These are phyloP conservation scores for Phytophthora rubi DNA, from an alignment of 352 stramenopile species.

Conservation along the genomic window DNA sequence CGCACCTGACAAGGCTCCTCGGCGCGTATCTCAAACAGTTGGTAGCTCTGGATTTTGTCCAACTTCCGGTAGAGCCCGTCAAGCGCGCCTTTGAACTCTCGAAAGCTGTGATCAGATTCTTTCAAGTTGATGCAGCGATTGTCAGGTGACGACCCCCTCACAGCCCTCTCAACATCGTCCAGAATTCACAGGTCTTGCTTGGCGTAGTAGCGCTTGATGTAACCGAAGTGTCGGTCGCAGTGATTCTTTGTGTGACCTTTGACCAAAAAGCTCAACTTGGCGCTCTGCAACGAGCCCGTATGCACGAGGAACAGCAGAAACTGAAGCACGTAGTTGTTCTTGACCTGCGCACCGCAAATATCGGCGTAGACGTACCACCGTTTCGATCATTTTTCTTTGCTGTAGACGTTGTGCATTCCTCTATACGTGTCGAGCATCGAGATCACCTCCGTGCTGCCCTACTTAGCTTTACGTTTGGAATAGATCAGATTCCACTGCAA, in stretches of 20 bases:
- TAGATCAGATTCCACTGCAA: constrained; percentile 22
- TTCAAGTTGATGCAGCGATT: no score
- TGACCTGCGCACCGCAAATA: constrained; percentile 24
- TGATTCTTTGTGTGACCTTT: constrained; percentile 22
- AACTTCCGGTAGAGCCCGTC: no score
- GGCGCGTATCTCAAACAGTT: no score
- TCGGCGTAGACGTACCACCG: constrained; percentile 17
- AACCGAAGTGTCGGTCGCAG: constrained; percentile 11
- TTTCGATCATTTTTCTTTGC: background rate
- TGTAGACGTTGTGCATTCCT: constrained; percentile 3
- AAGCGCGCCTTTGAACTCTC: no score
- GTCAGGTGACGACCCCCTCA: background rate
- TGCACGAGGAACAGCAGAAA: constrained; percentile 17
- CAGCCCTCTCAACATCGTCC: background rate
- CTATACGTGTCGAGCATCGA: constrained; percentile 18
- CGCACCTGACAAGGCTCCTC: no score
- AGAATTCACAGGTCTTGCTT: constrained; percentile 1
- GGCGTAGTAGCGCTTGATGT: constrained; percentile 12
- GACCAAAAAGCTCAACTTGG: constrained; percentile 5
- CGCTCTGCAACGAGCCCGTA: no score
- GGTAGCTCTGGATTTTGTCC: no score
- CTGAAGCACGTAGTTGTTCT: constrained; percentile 27
- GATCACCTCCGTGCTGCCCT: constrained; percentile 24
- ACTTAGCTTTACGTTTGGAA: constrained; percentile 12
- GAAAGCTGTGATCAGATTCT: no score